phyloP scores from a whole-genome alignment of 2,329 filamentous ascomycete genomes.

The Fusarium haematococcum region DNA sequence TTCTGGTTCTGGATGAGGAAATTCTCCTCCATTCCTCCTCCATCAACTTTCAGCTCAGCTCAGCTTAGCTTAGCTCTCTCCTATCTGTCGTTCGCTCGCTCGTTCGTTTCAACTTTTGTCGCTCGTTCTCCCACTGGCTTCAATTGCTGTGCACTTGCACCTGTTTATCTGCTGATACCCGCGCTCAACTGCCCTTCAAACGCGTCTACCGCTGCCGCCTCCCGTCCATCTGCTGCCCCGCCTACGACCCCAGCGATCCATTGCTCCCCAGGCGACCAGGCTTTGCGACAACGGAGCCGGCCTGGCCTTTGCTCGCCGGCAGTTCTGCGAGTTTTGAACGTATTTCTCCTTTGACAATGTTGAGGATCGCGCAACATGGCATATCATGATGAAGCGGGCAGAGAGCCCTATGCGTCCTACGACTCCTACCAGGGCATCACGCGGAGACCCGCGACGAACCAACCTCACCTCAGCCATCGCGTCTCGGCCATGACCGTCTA shows the following conservation, averaged over 20 bases:
- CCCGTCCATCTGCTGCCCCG: slow-evolving; percentile 19
- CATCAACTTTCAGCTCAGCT: background rate
- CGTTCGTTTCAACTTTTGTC: slow-evolving; percentile 1
- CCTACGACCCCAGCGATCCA: slow-evolving; percentile 7
- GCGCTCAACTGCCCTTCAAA: background rate
- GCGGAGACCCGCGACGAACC: slow-evolving; percentile 18
- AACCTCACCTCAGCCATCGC: slow-evolving; percentile 45
- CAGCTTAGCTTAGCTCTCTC: background rate
- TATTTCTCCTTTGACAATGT: slow-evolving; percentile 37
- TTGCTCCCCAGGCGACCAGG: background rate
- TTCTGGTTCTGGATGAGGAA: background rate
- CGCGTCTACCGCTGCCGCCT: background rate
- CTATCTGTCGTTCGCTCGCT: slow-evolving; percentile 10
- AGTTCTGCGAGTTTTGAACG: background rate
- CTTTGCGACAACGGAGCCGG: slow-evolving; percentile 3
- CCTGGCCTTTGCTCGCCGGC: background rate
- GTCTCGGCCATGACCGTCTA: slow-evolving; percentile 51
- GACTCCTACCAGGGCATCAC: slow-evolving; percentile 28
- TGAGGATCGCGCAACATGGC: slow-evolving; percentile 42
- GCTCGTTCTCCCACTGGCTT: slow-evolving; percentile 13
- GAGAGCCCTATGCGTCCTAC: slow-evolving; percentile 43
- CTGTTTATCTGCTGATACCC: slow-evolving; percentile 6
- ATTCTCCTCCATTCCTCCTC: slow-evolving; percentile 24
- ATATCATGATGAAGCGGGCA: slow-evolving; percentile 46
- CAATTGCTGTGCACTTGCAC: background rate